Evolutionary conservation across 371 early-diverging fungal genomes (phyloP).

Genomic region (Mucor sp.): DNA sequence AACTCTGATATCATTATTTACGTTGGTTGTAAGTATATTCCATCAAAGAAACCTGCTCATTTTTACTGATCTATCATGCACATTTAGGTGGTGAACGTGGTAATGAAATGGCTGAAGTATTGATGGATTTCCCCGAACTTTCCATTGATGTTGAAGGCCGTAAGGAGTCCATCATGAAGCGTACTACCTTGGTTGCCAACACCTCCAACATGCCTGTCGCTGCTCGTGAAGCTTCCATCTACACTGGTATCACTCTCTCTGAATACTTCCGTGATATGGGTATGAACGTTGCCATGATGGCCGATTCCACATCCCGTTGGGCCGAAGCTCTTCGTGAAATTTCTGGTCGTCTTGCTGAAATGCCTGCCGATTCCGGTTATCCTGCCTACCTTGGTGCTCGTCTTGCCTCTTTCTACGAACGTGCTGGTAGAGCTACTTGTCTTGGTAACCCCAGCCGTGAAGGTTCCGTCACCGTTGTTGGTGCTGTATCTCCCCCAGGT

Average conservation of each 20-base stretch:
- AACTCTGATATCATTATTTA: constrained; percentile 99
- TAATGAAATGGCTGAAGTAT: constrained; percentile 99
- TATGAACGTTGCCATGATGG: constrained; percentile 99
- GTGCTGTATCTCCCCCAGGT: constrained; percentile 99
- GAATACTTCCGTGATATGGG: constrained; percentile 99
- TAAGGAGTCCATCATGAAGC: constrained; percentile 99
- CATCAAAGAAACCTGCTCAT: not conserved
- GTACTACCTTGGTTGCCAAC: constrained; percentile 99
- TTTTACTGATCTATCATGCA: not conserved
- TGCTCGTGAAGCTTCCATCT: constrained; percentile 99
- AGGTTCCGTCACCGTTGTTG: constrained; percentile 99
- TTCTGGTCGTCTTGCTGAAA: constrained; percentile 99
- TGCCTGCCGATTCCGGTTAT: constrained; percentile 99
- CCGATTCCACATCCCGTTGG: constrained; percentile 99
- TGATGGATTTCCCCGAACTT: constrained; percentile 99
- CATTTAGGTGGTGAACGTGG: constrained; percentile 97
- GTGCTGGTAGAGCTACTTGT: constrained; percentile 98
- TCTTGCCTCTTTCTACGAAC: constrained; percentile 99
- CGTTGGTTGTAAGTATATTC: constrained; percentile 86
- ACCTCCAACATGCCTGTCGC: constrained; percentile 99
- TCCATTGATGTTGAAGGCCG: constrained; percentile 91
- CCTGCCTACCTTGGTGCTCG: constrained; percentile 99
- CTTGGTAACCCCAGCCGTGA: constrained; percentile 95
- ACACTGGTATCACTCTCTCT: constrained; percentile 99
- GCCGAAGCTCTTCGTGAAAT: constrained; percentile 99